Percentiles rank a stretch among this genome's conserved stretches.
Conservation (phyloP, 352 stramenopile species). For the Chrysophaeum taylorii region DNA sequence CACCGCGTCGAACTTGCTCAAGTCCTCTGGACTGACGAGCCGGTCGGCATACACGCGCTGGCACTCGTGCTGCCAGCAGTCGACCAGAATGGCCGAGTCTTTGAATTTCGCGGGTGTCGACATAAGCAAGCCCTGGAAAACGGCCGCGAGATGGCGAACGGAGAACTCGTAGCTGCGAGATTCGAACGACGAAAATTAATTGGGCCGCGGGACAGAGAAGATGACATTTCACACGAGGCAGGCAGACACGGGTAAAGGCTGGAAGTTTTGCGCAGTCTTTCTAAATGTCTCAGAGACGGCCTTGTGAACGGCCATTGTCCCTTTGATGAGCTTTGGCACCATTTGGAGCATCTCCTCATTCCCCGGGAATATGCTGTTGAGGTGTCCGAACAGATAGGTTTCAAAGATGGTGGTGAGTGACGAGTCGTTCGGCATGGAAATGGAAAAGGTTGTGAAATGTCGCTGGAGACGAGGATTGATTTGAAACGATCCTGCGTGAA, state of each 20-base stretch:
- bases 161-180: conserved; percentile 92
- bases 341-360: conserved; percentile 59
- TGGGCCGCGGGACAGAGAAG: no score
- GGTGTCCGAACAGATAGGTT: conserved; percentile 62
- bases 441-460: conserved; percentile 80
- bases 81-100: conserved; percentile 3
- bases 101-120: conserved; percentile 40
- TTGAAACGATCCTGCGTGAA: conserved; percentile 65
- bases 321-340: conserved; percentile 61
- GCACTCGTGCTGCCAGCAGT: conserved; percentile 73
- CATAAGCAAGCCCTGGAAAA: conserved; percentile 84
- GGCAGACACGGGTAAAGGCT: no score
- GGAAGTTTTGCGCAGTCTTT: conserved; percentile 74
- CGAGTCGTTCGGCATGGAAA: conserved; percentile 61
- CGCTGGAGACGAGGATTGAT: conserved; percentile 67
- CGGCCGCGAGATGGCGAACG: conserved; percentile 75
- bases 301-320: conserved; percentile 71
- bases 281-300: conserved; percentile 67
- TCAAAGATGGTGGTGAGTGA: conserved; percentile 74
- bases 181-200: no score
- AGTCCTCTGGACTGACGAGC: conserved; percentile 67
- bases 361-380: conserved; percentile 46
- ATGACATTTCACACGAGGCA: no score
- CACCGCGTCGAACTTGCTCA: conserved; percentile 63
- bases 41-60: conserved; percentile 78